Evolutionary conservation across 2,329 filamentous ascomycete genomes (phyloP), one percentile per base, ranked within the genome.

Genomic region (Colletotrichum simmondsii): DNA sequence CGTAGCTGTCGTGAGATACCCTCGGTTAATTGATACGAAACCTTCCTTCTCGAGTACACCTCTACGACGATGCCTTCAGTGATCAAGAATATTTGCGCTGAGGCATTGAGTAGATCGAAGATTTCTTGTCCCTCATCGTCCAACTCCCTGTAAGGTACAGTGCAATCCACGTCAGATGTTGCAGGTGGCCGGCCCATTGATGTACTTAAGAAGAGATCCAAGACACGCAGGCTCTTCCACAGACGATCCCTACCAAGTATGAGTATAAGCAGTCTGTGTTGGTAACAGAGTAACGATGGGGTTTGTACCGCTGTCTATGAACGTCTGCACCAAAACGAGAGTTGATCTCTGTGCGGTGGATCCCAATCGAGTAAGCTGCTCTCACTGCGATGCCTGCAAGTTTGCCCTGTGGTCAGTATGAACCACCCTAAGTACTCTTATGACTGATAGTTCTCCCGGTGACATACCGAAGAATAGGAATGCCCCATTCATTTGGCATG

Each of bases 161-260:
- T 89, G 77, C 87, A 89, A 72, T 90, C 88, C 1, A 88, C 81
- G 56, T 89, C 87, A 0, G 87, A 88, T 0, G 87, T 87, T 0
- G 86, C 85, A 0, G 88, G 88, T 0, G 88, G 88, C 0, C 88
- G 82, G 3, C 88, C 88, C 87, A 89, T 89, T 1, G 86, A 88
- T 3, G 84, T 85, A 75, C 86, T 88, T 0, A 89, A 80, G 70
- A 87, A 89, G 0, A 90, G 77, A 71, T 90, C 88, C 7, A 89
- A 80, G 0, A 88, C 80, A 1, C 88, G 82, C 4, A 89, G 77
- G 69, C 87, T 89, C 77, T 88, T 88, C 88, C 88, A 90, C 1
- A 89, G 77, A 3, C 86, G 81, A 70, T 89, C 87, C n/a, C 74
- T 75, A 7, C 14, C 1, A 10, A n/a, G 42, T 7, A 22, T 49